A percentile compares a stretch with the other conserved stretches of the same genome.
These are phyloP conservation scores for Arthrobotrys iridis DNA, from an alignment of 2,329 filamentous ascomycete species.

Conservation along the genomic window DNA sequence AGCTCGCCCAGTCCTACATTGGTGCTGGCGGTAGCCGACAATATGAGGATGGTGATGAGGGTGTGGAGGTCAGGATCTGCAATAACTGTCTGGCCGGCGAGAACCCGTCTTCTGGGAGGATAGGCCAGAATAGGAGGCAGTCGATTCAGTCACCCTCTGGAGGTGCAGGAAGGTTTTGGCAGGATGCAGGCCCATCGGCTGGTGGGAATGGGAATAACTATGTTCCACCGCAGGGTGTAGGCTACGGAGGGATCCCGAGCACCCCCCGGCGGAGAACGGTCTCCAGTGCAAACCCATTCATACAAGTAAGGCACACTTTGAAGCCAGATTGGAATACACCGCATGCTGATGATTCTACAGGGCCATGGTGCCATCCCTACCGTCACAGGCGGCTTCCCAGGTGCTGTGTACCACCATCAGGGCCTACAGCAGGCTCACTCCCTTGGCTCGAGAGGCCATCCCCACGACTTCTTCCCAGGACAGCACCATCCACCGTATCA, in stretches of 20 bases:
- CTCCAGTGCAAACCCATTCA: slow-evolving; percentile 17
- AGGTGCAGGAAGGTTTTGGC: slow-evolving; percentile 52
- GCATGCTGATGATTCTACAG: background rate
- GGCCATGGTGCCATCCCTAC: slow-evolving; percentile 3
- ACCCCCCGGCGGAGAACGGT: slow-evolving; percentile 30
- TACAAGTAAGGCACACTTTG: slow-evolving; percentile 16
- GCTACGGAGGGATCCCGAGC: background rate
- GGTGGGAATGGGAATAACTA: slow-evolving; percentile 35
- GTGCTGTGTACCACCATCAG: slow-evolving; percentile 33
- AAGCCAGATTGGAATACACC: background rate
- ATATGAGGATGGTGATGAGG: slow-evolving; percentile 53
- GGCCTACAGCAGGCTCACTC: slow-evolving; percentile 33
- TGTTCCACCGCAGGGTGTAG: slow-evolving; percentile 6
- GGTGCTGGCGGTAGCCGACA: slow-evolving; percentile 22
- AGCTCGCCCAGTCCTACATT: slow-evolving; percentile 26
- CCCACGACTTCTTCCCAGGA: slow-evolving; percentile 19
- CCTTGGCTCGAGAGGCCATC: slow-evolving; percentile 28
- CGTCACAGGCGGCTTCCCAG: slow-evolving; percentile 29
- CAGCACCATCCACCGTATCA: slow-evolving; percentile 52
- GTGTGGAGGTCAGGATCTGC: slow-evolving; percentile 56
- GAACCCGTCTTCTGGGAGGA: slow-evolving; percentile 9
- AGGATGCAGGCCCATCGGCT: slow-evolving; percentile 36
- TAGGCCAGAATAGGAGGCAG: slow-evolving; percentile 4
- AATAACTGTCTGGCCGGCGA: slow-evolving; percentile 56
- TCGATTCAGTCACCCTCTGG: slow-evolving; percentile 37